A percentile compares a stretch with the other conserved stretches of the same genome.
phyloP scores from a whole-genome alignment of 371 early-diverging fungal species.

The Mortierella sp. region DNA sequence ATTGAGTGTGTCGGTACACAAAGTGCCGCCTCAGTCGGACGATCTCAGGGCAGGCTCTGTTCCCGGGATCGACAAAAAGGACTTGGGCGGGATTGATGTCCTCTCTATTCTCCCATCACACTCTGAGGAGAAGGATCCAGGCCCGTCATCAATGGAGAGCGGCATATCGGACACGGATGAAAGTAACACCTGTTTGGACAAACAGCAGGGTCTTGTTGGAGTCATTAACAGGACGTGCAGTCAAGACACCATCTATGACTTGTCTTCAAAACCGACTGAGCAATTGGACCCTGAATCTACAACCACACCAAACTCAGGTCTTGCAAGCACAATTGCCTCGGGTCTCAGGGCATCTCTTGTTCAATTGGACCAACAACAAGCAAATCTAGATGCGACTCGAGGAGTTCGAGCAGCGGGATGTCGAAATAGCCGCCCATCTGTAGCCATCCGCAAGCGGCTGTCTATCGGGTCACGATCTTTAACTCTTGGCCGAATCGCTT shows the following conservation, averaged over 20 bases:
- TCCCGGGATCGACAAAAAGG: too few relatives aligned
- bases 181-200: too few relatives aligned
- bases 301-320: neutral
- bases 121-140: neutral
- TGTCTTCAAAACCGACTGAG: too few relatives aligned
- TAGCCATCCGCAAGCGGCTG: neutral
- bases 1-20: neutral
- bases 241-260: too few relatives aligned
- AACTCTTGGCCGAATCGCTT: slow-evolving; percentile 1
- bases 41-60: neutral
- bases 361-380: neutral
- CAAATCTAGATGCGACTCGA: neutral
- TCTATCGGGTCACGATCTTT: neutral
- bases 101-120: too few relatives aligned
- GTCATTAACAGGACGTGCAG: too few relatives aligned
- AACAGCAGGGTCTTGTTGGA: too few relatives aligned
- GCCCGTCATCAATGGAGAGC: neutral
- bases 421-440: neutral
- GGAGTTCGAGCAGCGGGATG: neutral
- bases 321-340: neutral
- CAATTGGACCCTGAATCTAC: too few relatives aligned
- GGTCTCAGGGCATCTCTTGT: neutral
- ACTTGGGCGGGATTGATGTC: too few relatives aligned
- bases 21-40: neutral
- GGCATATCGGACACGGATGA: too few relatives aligned